phyloP scores from a whole-genome alignment of 2,329 filamentous ascomycete species.

The Zasmidium citrigriseum region DNA sequence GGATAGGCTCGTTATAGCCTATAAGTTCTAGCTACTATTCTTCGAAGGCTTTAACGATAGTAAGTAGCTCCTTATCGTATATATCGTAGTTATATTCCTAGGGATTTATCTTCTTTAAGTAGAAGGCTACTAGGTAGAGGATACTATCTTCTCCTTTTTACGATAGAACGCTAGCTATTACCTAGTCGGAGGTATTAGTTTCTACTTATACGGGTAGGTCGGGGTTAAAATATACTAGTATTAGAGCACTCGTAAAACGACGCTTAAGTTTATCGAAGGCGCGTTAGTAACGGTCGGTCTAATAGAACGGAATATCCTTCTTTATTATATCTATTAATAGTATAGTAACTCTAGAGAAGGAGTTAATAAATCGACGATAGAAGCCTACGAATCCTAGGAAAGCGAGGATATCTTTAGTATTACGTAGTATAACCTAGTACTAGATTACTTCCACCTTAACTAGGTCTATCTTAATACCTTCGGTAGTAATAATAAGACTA shows the following conservation, averaged over 20 bases:
- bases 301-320: background rate
- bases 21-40: constrained; percentile 28
- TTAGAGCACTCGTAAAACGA: background rate
- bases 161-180: background rate
- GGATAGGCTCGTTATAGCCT: constrained; percentile 7
- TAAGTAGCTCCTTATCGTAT: constrained; percentile 29
- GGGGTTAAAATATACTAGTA: background rate
- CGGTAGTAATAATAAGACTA: constrained; percentile 26
- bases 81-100: constrained; percentile 17
- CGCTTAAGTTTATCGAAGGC: constrained; percentile 3
- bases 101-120: constrained; percentile 11
- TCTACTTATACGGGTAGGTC: background rate
- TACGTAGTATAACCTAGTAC: background rate
- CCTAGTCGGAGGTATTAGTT: constrained; percentile 1
- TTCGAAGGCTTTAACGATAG: constrained; percentile 33
- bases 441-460: constrained; percentile 4
- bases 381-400: constrained; percentile 9
- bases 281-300: background rate
- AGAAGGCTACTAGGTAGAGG: constrained; percentile 3
- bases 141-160: background rate
- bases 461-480: constrained; percentile 24
- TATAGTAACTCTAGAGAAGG: background rate
- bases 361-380: constrained; percentile 1
- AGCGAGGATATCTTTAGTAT: constrained; percentile 3
- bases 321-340: background rate